Base-by-base conservation (phyloP, 139 green algal genomes). In the Chlorella sp. region DNA sequence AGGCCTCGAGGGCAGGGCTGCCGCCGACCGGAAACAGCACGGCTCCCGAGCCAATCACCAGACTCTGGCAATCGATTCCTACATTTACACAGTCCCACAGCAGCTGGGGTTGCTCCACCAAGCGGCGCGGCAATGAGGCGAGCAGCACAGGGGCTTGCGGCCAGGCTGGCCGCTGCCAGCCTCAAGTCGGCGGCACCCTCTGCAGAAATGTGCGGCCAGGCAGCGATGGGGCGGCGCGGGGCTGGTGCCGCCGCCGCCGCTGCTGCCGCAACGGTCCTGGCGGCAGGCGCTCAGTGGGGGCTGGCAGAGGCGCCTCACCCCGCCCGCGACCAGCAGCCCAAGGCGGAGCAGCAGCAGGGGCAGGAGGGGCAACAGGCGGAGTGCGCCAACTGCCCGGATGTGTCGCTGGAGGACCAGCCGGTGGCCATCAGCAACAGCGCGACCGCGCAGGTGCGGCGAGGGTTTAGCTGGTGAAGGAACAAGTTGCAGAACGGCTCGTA, bases 351-450 rank as follows among this genome's bases (percentile, higher is more conserved):
- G 1, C 44, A 48, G 54, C 38, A 46, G 36, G 8, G 46, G 24
- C 54, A 32, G 13, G 51, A 73, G 4, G n/a, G 3, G 38, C 58
- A 73, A 41, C 58, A 83, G 60, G 28, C 58, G 17, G 22, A 20
- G 22, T 82, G 76, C 36, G 19, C 26, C 17, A 60, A 72, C 16
- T 82, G 76, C 28, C 6, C 48, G 4, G 60, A 74, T 17, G 28
- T 73, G 1, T 41, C 73, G 40, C 77, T 83, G 77, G 77, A 58
- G 32, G 77, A 83, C 3, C 58, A 83, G 77, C 60, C 77, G 28
- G 77, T 73, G 56, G 77, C 77, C 5, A 48, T 73, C 34, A 83
- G 77, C 77, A 83, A 73, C 77, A 83, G 77, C 60, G 77, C 77
- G 14, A 83, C 77, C 1, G 77, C 77, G 28, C 76, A 82, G 76